Conservation (phyloP, 2,329 filamentous ascomycete species). For the Sporothrix brunneoviolacea region DNA sequence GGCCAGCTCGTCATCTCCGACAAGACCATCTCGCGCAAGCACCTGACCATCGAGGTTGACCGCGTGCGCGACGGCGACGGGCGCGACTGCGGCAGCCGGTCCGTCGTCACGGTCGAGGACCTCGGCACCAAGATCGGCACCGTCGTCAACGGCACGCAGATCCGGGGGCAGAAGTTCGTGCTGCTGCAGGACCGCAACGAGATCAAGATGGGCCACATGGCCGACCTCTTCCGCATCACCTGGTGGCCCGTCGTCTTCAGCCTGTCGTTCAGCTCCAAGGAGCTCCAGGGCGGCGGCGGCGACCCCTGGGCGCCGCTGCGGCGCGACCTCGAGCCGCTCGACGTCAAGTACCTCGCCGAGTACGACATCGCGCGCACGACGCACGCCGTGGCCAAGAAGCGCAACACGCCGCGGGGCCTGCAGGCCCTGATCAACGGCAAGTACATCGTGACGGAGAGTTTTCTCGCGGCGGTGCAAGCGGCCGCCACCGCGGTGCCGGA, state of each 20-base stretch:
- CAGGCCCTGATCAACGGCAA: constrained; percentile 78
- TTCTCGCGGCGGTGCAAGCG: constrained; percentile 58
- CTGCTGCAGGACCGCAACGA: constrained; percentile 54
- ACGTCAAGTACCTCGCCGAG: constrained; percentile 75
- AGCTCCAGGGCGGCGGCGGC: constrained; percentile 46
- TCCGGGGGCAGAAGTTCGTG: constrained; percentile 54
- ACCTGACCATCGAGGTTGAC: constrained; percentile 70
- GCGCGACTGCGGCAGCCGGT: constrained; percentile 57
- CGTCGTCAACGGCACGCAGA: constrained; percentile 62
- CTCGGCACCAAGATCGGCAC: constrained; percentile 81
- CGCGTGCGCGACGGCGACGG: constrained; percentile 59
- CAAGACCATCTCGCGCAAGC: constrained; percentile 81
- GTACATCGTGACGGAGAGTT: constrained; percentile 67
- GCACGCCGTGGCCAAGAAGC: constrained; percentile 80
- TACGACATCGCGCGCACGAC: constrained; percentile 69
- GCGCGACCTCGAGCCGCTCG: constrained; percentile 68
- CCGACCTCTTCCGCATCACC: constrained; percentile 58
- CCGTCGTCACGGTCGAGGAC: constrained; percentile 66
- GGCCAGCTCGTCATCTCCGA: constrained; percentile 65
- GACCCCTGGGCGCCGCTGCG: constrained; percentile 58
- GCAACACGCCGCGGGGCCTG: constrained; percentile 81
- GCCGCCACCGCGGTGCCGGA: constrained; percentile 41
- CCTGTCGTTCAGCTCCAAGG: constrained; percentile 68
- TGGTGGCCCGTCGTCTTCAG: constrained; percentile 80
- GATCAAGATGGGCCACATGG: constrained; percentile 66